These are phyloP conservation scores for Hypocrella siamensis DNA, from an alignment of 2,329 filamentous ascomycete species.

Conservation along the genomic window DNA sequence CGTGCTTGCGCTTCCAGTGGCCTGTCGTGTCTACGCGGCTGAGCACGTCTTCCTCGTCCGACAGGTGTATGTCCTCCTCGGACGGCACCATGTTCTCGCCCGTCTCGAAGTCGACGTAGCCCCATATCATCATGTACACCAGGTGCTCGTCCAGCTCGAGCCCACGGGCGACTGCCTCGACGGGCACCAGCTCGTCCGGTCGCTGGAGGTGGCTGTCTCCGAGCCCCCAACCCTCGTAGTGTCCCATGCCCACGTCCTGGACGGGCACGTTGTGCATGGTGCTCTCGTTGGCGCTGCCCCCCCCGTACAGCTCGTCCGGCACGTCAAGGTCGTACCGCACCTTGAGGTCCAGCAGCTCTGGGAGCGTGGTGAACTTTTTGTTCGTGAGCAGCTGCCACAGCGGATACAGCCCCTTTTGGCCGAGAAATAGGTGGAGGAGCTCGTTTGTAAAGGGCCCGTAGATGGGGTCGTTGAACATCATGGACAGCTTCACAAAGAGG, in stretches of 20 bases:
- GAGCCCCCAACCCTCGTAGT: constrained; percentile 41
- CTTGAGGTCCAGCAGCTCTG: constrained; percentile 40
- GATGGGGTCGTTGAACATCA: constrained; percentile 51
- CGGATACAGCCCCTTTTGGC: constrained; percentile 37
- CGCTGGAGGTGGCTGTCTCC: constrained; percentile 30
- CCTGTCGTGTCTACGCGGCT: constrained; percentile 14
- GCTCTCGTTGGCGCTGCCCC: constrained; percentile 7
- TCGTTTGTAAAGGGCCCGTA: constrained; percentile 32
- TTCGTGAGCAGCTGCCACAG: constrained; percentile 45
- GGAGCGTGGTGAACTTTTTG: constrained; percentile 28
- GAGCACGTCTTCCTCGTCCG: constrained; percentile 25
- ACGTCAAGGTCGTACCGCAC: constrained; percentile 39
- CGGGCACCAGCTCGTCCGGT: constrained; percentile 41
- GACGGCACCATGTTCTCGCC: constrained; percentile 34
- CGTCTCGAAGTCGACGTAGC: constrained; percentile 38
- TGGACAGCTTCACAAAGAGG: constrained; percentile 57
- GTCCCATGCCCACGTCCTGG: constrained; percentile 32
- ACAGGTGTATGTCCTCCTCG: constrained; percentile 34
- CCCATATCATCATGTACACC: constrained; percentile 44
- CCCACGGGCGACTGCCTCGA: constrained; percentile 36
- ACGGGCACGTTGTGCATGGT: constrained; percentile 35
- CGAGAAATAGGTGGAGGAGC: constrained; percentile 42
- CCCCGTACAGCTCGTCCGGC: constrained; percentile 13
- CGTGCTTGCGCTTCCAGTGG: constrained; percentile 29
- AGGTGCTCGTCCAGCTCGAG: constrained; percentile 38